Evolutionary conservation across 148 eudicot genomes (phyloP).

Genomic region (Beta vulgaris): DNA sequence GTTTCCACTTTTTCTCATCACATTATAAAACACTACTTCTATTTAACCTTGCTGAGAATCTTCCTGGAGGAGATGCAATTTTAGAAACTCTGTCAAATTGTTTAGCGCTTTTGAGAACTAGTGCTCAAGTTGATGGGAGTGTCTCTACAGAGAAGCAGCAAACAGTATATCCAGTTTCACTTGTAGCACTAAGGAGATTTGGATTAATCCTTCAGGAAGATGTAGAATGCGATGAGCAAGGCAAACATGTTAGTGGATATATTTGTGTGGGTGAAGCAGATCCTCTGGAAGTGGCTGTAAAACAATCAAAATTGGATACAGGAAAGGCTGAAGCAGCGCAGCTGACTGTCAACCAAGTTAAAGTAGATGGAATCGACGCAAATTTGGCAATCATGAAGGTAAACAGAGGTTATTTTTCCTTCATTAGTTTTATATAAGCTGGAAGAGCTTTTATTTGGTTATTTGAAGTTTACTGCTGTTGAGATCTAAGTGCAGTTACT

Average conservation of each 20-base stretch:
- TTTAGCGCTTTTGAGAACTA: slow-evolving; percentile 41
- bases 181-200: slow-evolving; percentile 45
- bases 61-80: slow-evolving; percentile 75
- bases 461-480: neutral
- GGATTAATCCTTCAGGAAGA: slow-evolving; percentile 41
- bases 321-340: slow-evolving; percentile 85
- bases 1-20: slow-evolving; percentile 53
- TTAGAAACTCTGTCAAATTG: slow-evolving; percentile 62
- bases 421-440: neutral
- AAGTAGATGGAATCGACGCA: slow-evolving; percentile 87
- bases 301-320: slow-evolving; percentile 52
- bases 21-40: slow-evolving; percentile 63
- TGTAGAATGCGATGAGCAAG: slow-evolving; percentile 34
- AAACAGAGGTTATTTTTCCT: neutral
- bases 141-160: slow-evolving; percentile 30
- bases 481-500: neutral
- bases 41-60: slow-evolving; percentile 82
- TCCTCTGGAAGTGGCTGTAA: slow-evolving; percentile 65
- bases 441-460: neutral
- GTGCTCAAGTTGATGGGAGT: slow-evolving; percentile 35
- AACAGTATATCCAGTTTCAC: slow-evolving; percentile 42
- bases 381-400: slow-evolving; percentile 88
- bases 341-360: slow-evolving; percentile 77
- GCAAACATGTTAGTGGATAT: slow-evolving; percentile 41
- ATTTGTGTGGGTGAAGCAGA: slow-evolving; percentile 57